Evolutionary conservation across 371 early-diverging fungal species (phyloP), one percentile per base, ranked within the genome.

Genomic region (Coemansia sp.): DNA sequence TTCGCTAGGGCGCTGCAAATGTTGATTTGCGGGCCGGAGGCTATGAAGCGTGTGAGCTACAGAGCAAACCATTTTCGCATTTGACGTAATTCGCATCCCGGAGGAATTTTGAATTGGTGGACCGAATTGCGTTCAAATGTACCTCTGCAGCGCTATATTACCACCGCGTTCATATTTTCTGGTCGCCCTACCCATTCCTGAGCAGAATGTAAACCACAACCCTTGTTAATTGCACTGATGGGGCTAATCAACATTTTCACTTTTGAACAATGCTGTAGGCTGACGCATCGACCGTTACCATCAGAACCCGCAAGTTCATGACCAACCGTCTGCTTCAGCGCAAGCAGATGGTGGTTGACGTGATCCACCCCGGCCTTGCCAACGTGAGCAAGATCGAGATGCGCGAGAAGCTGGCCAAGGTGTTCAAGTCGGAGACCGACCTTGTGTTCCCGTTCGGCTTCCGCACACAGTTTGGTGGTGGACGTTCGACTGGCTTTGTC

Each of bases 251-350:
- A n/a, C 44, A 44, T n/a, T 44, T 41, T 41, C 41, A 41, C 15
- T 41, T 41, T 41, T 41, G 15, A 41, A 11, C 11, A 44, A 44
- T 44, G n/a, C 13, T n/a, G 44, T 74, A 74, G 74, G 74, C 70
- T 70, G 74, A 74, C 74, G 69, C 69, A 58, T 75, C 70, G 58
- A 70, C 80, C 83, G 94, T 92, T 83, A 98, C 97, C 80, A 89
- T 98, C 84, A 88, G 99, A 81, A 97, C 98, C 80, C 92, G 96
- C 85, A 96, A 98, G 89, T 97, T 96, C 92, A 86, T 97, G 78
- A 95, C 97, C 83, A 98, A 98, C 95, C 94, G 93, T 79, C 89
- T 98, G 77, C 92, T 98, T 73, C 90, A 91, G 84, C 91, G 99
- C 82, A 96, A 92, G 90, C 98, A 98, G 89, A 94, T 97, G 93